phyloP scores from a whole-genome alignment of 2,329 filamentous ascomycete genomes.

The Sclerotinia glacialis region DNA sequence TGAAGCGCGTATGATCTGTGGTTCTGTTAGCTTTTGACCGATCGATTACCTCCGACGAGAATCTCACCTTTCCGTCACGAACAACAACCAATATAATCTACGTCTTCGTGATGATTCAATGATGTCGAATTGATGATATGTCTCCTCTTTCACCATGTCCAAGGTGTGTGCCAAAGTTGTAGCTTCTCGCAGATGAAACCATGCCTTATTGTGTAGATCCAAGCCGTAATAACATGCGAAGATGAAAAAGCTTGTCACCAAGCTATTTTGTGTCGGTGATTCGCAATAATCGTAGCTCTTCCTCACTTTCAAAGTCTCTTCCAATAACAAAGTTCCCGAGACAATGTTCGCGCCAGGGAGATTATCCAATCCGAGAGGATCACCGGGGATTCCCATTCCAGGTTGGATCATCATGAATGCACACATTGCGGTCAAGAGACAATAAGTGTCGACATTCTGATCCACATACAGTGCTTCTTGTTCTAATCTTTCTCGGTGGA shows the following conservation, averaged over 20 bases:
- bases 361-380: slow-evolving; percentile 56
- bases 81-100: slow-evolving; percentile 70
- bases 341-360: slow-evolving; percentile 57
- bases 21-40: slow-evolving; percentile 22
- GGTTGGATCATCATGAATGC: slow-evolving; percentile 69
- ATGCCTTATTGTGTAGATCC: slow-evolving; percentile 72
- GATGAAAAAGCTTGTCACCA: slow-evolving; percentile 76
- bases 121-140: slow-evolving; percentile 57
- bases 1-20: slow-evolving; percentile 66
- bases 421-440: slow-evolving; percentile 61
- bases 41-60: neutral
- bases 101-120: slow-evolving; percentile 62
- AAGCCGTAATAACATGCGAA: slow-evolving; percentile 70
- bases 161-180: slow-evolving; percentile 65
- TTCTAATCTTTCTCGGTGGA: slow-evolving; percentile 57
- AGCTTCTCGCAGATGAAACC: slow-evolving; percentile 76
- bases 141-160: slow-evolving; percentile 60
- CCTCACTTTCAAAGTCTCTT: slow-evolving; percentile 64
- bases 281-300: slow-evolving; percentile 61
- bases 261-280: slow-evolving; percentile 52
- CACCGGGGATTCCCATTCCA: slow-evolving; percentile 60
- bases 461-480: slow-evolving; percentile 60
- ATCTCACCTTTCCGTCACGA: slow-evolving; percentile 64
- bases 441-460: slow-evolving; percentile 61
- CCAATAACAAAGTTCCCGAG: slow-evolving; percentile 63